Base-by-base conservation (phyloP, 1,284 basidiomycete genomes). In the Taiwanofungus camphoratus region DNA sequence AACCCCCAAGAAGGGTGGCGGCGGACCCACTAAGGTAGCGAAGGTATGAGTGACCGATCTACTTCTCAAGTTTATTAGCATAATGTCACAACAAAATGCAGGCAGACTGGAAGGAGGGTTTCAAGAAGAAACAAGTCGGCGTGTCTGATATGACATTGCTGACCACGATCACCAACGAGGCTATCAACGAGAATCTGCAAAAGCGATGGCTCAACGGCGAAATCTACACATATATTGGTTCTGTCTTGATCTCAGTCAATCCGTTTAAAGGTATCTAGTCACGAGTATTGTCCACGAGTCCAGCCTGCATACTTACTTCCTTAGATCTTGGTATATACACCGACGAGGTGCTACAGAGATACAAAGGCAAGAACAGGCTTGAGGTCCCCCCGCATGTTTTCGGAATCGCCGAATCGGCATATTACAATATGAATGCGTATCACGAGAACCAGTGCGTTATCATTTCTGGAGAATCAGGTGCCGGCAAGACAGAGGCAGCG, bases 361-460 rank as follows among this genome's bases (percentile, higher is more conserved):
- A 99, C 70, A 86, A 85, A 52, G 93, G 94, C 59, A 99, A 99
- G 82, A 99, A 99, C 65, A 81, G 96, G 55, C 82, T 99, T 41
- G 96, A 99, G 67, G 89, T 98, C 54, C 87, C 95, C 3, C 96
- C 96, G 2, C 96, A 99, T 69, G 96, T 99, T 34, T 99, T 96
- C 67, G 79, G 88, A 52, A 96, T 99, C 53, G 96, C 96, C 32
- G 96, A 99, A 71, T 80, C 87, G 42, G 86, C 93, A 9, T 99
- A 98, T 73, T 99, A 99, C 73, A 93, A 96, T 65, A 99, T 99
- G 96, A 94, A 92, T 52, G 92, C 93, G 22, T 98, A 99, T 69
- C 87, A 95, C 64, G 95, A 99, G 69, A 99, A 99, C 63, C 96
- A 99, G 71, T 99, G 96, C 65, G 95, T 99, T 45, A 99, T 99